A percentile compares a stretch with the other conserved stretches of the same genome.
Conservation (phyloP, 2,329 filamentous ascomycete species). For the Zasmidium citrigriseum region DNA sequence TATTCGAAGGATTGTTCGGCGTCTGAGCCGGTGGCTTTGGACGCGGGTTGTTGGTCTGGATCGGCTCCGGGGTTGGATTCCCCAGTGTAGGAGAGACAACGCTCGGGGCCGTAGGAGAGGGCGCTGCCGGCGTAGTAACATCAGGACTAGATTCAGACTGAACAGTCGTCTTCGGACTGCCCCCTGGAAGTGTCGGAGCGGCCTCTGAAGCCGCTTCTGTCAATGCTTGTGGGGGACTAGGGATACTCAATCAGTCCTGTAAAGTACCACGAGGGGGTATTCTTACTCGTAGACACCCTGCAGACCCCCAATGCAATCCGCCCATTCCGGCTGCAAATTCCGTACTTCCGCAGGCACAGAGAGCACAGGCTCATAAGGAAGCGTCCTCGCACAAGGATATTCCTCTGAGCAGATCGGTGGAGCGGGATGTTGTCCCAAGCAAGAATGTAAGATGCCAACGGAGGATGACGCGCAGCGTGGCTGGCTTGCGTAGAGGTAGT, state of each 20-base stretch:
- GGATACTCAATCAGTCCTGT: not conserved
- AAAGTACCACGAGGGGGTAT: not conserved
- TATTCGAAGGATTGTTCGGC: not conserved
- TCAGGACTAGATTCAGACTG: not conserved
- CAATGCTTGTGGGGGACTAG: conserved; percentile 3
- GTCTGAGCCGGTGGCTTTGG: not conserved
- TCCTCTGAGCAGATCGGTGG: not conserved
- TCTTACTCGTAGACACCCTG: conserved; percentile 13
- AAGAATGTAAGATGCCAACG: conserved; percentile 3
- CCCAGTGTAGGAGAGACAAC: not conserved
- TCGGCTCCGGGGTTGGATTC: not conserved
- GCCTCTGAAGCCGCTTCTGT: not conserved
- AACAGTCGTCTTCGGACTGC: not conserved
- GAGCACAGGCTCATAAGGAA: conserved; percentile 16
- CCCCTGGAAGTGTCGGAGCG: not conserved
- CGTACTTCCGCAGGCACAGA: conserved; percentile 13
- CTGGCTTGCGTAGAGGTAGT: conserved; percentile 15
- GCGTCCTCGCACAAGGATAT: conserved; percentile 4
- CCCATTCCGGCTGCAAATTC: conserved; percentile 17
- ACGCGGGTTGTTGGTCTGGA: not conserved
- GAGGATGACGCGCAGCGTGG: conserved; percentile 14
- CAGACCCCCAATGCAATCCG: conserved; percentile 13
- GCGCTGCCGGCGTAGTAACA: not conserved
- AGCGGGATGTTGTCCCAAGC: not conserved
- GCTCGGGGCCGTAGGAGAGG: not conserved